Evolutionary conservation across 2,329 filamentous ascomycete genomes (phyloP).

Genomic region (Fusarium ramigenum): DNA sequence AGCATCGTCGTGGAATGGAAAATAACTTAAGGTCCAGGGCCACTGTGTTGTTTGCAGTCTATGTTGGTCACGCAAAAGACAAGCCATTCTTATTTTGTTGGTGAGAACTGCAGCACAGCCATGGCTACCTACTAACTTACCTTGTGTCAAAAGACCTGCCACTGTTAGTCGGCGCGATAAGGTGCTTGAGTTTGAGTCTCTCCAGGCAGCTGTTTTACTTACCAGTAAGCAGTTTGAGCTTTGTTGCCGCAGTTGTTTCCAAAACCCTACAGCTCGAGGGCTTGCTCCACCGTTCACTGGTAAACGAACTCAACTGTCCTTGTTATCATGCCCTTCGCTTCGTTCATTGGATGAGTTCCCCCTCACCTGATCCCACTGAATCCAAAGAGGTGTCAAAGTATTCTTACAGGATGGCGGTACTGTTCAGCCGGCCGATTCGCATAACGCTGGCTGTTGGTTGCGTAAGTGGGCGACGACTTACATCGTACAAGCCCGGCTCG

Average conservation of each 20-base stretch:
- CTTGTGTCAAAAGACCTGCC: background rate
- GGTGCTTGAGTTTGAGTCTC: slow-evolving; percentile 17
- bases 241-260: background rate
- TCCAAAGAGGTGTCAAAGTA: background rate
- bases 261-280: slow-evolving; percentile 6
- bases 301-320: slow-evolving; percentile 1
- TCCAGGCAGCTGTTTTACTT: slow-evolving; percentile 8
- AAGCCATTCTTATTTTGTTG: background rate
- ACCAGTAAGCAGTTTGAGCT: background rate
- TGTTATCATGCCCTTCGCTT: background rate
- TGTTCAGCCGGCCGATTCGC: slow-evolving; percentile 1
- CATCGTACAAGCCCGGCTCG: background rate
- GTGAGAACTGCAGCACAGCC: background rate
- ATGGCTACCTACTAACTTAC: background rate
- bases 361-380: background rate
- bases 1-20: slow-evolving; percentile 1
- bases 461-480: background rate
- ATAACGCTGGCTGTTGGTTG: background rate
- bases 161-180: slow-evolving; percentile 17
- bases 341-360: background rate
- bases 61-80: slow-evolving; percentile 4
- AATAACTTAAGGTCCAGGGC: slow-evolving; percentile 1
- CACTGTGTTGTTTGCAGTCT: background rate
- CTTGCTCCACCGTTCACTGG: slow-evolving; percentile 4
- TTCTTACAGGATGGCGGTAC: background rate